phyloP scores from a whole-genome alignment of 768 basidiomycete genomes.

The Boletus fagicola region DNA sequence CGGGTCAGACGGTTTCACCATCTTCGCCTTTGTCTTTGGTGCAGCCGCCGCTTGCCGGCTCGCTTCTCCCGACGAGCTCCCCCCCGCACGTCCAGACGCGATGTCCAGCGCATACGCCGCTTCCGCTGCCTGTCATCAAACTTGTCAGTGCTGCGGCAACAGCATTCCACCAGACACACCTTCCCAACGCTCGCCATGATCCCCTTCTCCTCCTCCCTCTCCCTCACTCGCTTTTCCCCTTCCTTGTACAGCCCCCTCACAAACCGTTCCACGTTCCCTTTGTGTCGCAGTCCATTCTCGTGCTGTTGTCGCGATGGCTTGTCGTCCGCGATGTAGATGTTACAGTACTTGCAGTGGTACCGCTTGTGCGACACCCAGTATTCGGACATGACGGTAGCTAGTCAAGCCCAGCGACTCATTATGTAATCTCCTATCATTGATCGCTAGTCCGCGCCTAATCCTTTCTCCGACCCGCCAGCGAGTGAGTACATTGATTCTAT shows the following conservation, averaged over 20 bases:
- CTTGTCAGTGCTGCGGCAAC: background rate
- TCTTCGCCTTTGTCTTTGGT: constrained; percentile 39
- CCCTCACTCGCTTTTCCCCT: constrained; percentile 84
- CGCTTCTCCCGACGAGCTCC: constrained; percentile 15
- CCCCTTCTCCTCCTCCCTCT: constrained; percentile 78
- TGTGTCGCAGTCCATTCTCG: constrained; percentile 90
- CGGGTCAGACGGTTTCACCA: constrained; percentile 57
- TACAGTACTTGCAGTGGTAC: constrained; percentile 97
- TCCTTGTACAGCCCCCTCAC: constrained; percentile 91
- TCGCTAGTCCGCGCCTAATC: background rate
- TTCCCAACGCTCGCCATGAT: constrained; percentile 86
- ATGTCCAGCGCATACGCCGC: constrained; percentile 79
- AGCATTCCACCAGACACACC: constrained; percentile 37
- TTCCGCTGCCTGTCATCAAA: constrained; percentile 59
- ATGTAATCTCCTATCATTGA: constrained; percentile 11
- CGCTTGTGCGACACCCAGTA: constrained; percentile 93
- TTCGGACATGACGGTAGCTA: constrained; percentile 62
- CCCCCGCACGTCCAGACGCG: constrained; percentile 57
- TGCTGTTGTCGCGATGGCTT: constrained; percentile 88
- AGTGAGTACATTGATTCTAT: background rate
- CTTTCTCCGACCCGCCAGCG: background rate
- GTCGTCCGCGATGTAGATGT: constrained; percentile 96
- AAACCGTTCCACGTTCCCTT: constrained; percentile 91
- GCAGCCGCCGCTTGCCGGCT: constrained; percentile 21
- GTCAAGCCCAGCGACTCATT: constrained; percentile 9